These are phyloP conservation scores for Talaromyces piceae DNA, from an alignment of 2,329 filamentous ascomycete species.

Conservation along the genomic window DNA sequence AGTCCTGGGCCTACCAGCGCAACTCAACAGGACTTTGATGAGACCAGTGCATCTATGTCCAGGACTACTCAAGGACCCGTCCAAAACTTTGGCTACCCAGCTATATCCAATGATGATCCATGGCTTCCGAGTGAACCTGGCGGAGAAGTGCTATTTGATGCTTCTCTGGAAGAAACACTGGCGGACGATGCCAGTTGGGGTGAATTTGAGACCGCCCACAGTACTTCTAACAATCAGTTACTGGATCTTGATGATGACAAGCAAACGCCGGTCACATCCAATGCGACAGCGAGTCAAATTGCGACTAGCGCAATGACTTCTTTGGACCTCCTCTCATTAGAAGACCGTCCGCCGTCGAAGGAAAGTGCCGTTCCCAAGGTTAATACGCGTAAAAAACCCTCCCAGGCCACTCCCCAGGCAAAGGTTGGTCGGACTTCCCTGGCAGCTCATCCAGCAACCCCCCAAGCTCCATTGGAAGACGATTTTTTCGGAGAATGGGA, in stretches of 20 bases:
- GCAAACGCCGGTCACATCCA: background rate
- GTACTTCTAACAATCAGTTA: constrained; percentile 12
- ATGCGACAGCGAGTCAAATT: background rate
- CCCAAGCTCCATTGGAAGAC: constrained; percentile 19
- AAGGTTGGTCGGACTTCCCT: constrained; percentile 15
- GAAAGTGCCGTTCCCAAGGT: background rate
- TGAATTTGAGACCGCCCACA: constrained; percentile 35
- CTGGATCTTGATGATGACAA: constrained; percentile 3
- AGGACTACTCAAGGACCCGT: background rate
- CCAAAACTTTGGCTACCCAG: background rate
- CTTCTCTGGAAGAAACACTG: constrained; percentile 25
- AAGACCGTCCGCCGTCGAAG: constrained; percentile 14
- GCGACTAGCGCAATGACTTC: constrained; percentile 16
- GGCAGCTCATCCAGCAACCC: constrained; percentile 12
- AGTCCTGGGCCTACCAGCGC: constrained; percentile 2
- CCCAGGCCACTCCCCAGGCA: constrained; percentile 7
- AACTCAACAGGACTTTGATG: background rate
- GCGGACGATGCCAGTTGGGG: constrained; percentile 38
- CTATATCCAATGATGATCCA: background rate
- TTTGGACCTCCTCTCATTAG: constrained; percentile 23
- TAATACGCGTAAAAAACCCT: background rate
- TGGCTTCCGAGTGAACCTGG: constrained; percentile 8
- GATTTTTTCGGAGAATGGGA: constrained; percentile 46
- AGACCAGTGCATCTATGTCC: background rate
- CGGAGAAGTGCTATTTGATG: constrained; percentile 57